phyloP scores from a whole-genome alignment of 768 basidiomycete species.

The Pleurotus djamor region DNA sequence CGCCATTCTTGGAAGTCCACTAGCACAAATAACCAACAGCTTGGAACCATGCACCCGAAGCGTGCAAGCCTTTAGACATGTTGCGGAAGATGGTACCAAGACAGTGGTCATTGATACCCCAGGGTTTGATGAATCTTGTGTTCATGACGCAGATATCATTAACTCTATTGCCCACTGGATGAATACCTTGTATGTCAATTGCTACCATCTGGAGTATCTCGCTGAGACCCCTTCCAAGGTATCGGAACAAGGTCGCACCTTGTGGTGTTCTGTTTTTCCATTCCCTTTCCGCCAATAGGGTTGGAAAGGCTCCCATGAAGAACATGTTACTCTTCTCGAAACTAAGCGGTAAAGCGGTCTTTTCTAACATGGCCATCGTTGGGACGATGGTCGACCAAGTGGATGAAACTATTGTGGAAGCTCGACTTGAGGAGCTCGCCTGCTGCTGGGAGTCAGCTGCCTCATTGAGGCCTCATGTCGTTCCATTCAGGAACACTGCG shows the following conservation, averaged over 20 bases:
- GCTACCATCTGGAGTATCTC: neutral
- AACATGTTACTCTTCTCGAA: neutral
- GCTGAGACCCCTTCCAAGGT: neutral
- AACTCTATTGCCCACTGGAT: neutral
- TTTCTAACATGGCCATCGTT: neutral
- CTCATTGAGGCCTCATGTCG: neutral
- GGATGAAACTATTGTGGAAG: neutral
- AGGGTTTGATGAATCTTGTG: neutral
- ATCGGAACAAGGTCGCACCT: neutral
- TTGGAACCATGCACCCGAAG: neutral
- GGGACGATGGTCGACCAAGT: neutral
- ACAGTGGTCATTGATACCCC: neutral
- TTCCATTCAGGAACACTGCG: neutral
- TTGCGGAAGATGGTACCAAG: neutral
- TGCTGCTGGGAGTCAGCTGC: neutral
- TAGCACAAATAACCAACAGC: neutral
- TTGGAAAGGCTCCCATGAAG: neutral
- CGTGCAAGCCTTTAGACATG: neutral
- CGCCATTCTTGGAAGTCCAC: neutral
- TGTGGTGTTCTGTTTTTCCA: neutral
- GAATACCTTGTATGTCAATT: neutral
- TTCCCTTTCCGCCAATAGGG: neutral
- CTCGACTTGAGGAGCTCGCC: neutral
- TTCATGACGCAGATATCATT: neutral
- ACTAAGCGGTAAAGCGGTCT: neutral